A percentile compares a stretch with the other conserved stretches of the same genome.
Conservation (phyloP, 768 basidiomycete species). For the Daedalea quercina region DNA sequence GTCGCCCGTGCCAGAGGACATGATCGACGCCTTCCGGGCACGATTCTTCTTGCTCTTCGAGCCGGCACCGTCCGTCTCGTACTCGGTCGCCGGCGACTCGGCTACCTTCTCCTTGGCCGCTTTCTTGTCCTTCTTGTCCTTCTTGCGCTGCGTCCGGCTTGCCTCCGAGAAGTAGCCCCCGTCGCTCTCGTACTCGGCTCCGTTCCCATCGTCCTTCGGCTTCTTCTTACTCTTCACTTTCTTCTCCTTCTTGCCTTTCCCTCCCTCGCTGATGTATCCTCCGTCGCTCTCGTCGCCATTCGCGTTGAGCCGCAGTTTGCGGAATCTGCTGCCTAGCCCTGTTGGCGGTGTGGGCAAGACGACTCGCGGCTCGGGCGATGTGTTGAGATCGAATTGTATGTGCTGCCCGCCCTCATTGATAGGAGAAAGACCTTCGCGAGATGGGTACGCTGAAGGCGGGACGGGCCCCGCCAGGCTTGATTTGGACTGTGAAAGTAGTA, state of each 20-base stretch:
- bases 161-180: slow-evolving; percentile 23
- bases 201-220: slow-evolving; percentile 16
- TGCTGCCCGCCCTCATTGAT: neutral
- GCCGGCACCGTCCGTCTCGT: slow-evolving; percentile 27
- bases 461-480: neutral
- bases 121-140: slow-evolving; percentile 23
- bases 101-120: slow-evolving; percentile 8
- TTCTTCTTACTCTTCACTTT: slow-evolving; percentile 16
- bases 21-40: slow-evolving; percentile 10
- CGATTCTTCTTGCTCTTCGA: slow-evolving; percentile 12
- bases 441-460: slow-evolving; percentile 9
- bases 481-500: slow-evolving; percentile 2
- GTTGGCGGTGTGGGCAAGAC: slow-evolving; percentile 11
- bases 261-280: slow-evolving; percentile 42
- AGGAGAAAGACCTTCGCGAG: slow-evolving; percentile 8
- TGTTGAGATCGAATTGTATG: slow-evolving; percentile 26
- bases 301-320: slow-evolving; percentile 31
- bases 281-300: slow-evolving; percentile 51
- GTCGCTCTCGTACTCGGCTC: slow-evolving; percentile 28
- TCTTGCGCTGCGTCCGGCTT: slow-evolving; percentile 19
- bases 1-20: slow-evolving; percentile 15
- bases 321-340: slow-evolving; percentile 28
- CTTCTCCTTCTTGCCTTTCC: slow-evolving; percentile 22
- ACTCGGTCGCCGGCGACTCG: slow-evolving; percentile 19
- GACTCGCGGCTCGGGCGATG: slow-evolving; percentile 19